Base-by-base conservation (phyloP, 139 green algal species). In the Spirogloea muscicola region DNA sequence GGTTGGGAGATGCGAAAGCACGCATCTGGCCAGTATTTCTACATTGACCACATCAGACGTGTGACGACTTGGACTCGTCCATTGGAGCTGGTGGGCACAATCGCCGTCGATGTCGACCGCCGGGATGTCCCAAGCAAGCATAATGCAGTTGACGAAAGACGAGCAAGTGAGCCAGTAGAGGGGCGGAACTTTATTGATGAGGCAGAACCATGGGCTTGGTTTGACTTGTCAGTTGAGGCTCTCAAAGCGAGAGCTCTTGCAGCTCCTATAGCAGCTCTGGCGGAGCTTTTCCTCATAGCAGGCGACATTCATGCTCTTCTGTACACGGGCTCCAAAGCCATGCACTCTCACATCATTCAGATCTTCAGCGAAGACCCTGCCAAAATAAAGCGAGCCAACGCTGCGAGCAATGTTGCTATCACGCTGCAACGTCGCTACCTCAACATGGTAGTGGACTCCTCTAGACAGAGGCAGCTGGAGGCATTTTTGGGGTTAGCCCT, bases 21-120 rank as follows among this genome's bases (percentile, higher is more conserved):
- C 78, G 76, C 84, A 2, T 75, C 75, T 52, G 88, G 89, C n/a
- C 76, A 89, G 18, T 81, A 87, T n/a, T 96, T 97, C 55, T 96
- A 92, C 72, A 92, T 98, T 16, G 93, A 98, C 70, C 93, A 98
- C 85, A 93, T 92, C 79, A 96, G 72, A 25, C 85, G 84, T n/a
- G 86, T 64, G 3, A 98, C 93, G 0, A 91, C 83, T 0, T 98
- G 93, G 93, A 63, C 80, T 29, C 76, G 71, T 5, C 91, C 91
- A 34, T 67, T n/a, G n/a, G n/a, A n/a, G n/a, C n/a, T n/a, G n/a
- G n/a, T n/a, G n/a, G n/a, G n/a, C n/a, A n/a, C n/a, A n/a, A n/a
- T n/a, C n/a, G n/a, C n/a, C n/a, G n/a, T n/a, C n/a, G n/a, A n/a
- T n/a, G n/a, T n/a, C n/a, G n/a, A n/a, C n/a, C n/a, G n/a, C n/a